Percentiles rank a stretch among this genome's conserved stretches.
These are phyloP conservation scores for Hypseocharis bilobata DNA, from an alignment of 441 rosid species.

Conservation along the genomic window DNA sequence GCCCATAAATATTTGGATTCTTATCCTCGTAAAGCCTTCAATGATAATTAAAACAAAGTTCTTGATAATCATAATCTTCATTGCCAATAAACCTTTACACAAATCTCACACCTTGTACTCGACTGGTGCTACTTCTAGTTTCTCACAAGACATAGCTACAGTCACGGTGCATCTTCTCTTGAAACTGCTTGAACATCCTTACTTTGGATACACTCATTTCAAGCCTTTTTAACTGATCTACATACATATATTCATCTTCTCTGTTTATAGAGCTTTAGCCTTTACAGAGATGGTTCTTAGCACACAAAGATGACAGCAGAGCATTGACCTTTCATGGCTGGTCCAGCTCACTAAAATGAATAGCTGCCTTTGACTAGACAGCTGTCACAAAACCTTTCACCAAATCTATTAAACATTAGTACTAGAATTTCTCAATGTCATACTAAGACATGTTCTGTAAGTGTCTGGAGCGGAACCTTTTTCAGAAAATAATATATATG, in stretches of 20 bases:
- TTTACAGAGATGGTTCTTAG: background rate
- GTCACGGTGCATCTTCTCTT: background rate
- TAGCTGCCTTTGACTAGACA: background rate
- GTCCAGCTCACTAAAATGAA: background rate
- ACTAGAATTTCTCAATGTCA: constrained; percentile 1
- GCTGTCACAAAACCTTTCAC: background rate
- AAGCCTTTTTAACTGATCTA: background rate
- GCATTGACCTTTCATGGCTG: background rate
- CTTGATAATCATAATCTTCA: background rate
- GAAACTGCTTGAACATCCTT: background rate
- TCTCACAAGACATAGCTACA: background rate
- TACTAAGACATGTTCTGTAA: constrained; percentile 1
- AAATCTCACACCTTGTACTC: background rate
- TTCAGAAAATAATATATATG: too few species aligned
- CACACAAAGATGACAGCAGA: background rate
- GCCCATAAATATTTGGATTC: background rate
- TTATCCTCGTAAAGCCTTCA: background rate
- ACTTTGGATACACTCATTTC: background rate
- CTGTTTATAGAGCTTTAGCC: background rate
- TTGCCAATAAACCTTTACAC: background rate
- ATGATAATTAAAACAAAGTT: background rate
- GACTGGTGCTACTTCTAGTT: background rate
- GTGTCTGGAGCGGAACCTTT: too few species aligned
- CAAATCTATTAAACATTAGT: background rate
- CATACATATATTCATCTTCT: background rate